A percentile compares a stretch with the other conserved stretches of the same genome.
phyloP scores from a whole-genome alignment of 139 green algal species.

The Pycnococcus provasolii region DNA sequence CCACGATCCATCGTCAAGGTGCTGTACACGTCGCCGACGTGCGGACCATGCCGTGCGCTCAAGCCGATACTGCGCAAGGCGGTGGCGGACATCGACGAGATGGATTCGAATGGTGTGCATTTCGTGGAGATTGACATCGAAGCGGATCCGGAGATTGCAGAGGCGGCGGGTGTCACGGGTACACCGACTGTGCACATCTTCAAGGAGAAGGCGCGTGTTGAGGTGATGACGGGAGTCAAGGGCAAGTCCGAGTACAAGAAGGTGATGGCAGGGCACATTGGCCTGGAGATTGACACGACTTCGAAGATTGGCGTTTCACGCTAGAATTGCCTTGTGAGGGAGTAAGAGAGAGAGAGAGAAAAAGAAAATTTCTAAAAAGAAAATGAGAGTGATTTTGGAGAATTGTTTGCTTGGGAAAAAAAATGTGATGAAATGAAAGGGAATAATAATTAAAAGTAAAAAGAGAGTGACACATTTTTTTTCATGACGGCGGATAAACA shows the following conservation, averaged over 20 bases:
- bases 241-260: constrained; percentile 77
- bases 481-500: no score
- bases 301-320: no score
- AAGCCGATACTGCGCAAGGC: constrained; percentile 87
- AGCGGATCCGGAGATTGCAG: constrained; percentile 74
- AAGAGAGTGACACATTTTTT: no score
- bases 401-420: no score
- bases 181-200: constrained; percentile 93
- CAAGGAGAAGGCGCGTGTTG: constrained; percentile 73
- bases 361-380: no score
- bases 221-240: constrained; percentile 61
- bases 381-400: no score
- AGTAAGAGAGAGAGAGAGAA: no score
- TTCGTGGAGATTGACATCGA: constrained; percentile 93
- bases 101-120: constrained; percentile 38
- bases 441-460: no score
- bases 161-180: constrained; percentile 69
- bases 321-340: no score
- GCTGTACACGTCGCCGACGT: constrained; percentile 77
- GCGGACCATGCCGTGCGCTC: constrained; percentile 69
- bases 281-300: no score
- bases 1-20: constrained; percentile 62
- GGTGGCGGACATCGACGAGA: constrained; percentile 26
- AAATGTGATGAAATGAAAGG: no score
- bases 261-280: constrained; percentile 33